Conservation (phyloP, 164 flowering plant species). For the Stephania japonica region DNA sequence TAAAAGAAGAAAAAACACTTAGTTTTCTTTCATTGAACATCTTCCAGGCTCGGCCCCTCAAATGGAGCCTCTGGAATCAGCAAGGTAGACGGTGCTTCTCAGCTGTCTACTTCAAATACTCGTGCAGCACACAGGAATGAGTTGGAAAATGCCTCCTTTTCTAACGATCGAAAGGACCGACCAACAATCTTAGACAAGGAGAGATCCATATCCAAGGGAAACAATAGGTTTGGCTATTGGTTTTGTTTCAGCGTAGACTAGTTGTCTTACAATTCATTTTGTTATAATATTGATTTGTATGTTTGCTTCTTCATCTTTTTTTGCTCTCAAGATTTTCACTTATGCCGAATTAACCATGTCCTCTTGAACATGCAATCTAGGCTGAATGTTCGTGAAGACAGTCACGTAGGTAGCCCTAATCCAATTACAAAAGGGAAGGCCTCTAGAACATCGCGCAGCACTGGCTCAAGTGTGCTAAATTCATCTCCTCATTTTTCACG, state of each 20-base stretch:
- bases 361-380: constrained; percentile 27
- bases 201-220: constrained; percentile 18
- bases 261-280: neutral
- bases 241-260: neutral
- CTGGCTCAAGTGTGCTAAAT: constrained; percentile 37
- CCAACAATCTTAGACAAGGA: constrained; percentile 19
- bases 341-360: neutral
- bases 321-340: neutral
- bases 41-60: constrained; percentile 50
- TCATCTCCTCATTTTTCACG: constrained; percentile 55
- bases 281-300: neutral
- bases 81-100: constrained; percentile 44
- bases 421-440: constrained; percentile 62
- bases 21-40: neutral
- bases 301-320: neutral
- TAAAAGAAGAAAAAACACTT: neutral
- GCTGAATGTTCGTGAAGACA: constrained; percentile 44
- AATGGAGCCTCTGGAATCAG: constrained; percentile 33
- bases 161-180: constrained; percentile 35
- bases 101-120: constrained; percentile 29
- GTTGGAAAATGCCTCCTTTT: constrained; percentile 36
- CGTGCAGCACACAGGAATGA: constrained; percentile 43
- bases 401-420: constrained; percentile 32
- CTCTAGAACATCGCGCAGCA: constrained; percentile 64
- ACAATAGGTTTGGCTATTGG: constrained; percentile 34